A percentile compares a stretch with the other conserved stretches of the same genome.
These are phyloP conservation scores for Pachysandra terminalis DNA, from an alignment of 164 flowering plant species.

Conservation along the genomic window DNA sequence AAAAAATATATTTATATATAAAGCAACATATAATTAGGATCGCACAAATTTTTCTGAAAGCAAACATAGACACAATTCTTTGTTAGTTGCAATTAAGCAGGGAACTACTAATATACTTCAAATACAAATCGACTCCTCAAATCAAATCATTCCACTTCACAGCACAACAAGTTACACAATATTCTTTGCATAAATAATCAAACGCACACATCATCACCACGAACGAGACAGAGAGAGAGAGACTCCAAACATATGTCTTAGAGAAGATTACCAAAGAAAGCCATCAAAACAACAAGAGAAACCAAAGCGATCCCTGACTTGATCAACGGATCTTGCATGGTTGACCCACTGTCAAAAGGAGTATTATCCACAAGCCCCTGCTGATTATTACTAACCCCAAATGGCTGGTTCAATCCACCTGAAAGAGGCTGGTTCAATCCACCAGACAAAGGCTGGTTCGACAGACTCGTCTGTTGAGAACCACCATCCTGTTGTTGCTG, in stretches of 20 bases:
- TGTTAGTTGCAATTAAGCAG: no score
- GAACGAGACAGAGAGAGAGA: neutral
- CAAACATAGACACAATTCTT: no score
- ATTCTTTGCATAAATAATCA: no score
- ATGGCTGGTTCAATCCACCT: conserved; percentile 22
- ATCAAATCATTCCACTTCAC: no score
- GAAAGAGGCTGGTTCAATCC: conserved; percentile 10
- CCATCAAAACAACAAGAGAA: conserved; percentile 2
- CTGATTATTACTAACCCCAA: conserved; percentile 22
- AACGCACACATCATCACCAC: no score
- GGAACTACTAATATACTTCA: no score
- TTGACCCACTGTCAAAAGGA: conserved; percentile 36
- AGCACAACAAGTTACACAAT: no score
- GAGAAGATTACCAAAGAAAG: conserved; percentile 8
- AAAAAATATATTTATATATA: no score
- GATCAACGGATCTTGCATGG: conserved; percentile 1
- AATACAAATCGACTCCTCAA: no score
- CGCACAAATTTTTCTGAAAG: no score
- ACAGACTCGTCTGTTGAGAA: conserved; percentile 4
- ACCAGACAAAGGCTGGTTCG: conserved; percentile 6
- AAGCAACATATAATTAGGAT: no score
- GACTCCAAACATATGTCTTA: neutral
- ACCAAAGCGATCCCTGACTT: conserved; percentile 12
- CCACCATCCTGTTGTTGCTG: conserved; percentile 5
- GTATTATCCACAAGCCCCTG: conserved; percentile 31